A percentile compares a stretch with the other conserved stretches of the same genome.
Conservation (phyloP, 805 yeast genomes). For the Nematodospora valgi region DNA sequence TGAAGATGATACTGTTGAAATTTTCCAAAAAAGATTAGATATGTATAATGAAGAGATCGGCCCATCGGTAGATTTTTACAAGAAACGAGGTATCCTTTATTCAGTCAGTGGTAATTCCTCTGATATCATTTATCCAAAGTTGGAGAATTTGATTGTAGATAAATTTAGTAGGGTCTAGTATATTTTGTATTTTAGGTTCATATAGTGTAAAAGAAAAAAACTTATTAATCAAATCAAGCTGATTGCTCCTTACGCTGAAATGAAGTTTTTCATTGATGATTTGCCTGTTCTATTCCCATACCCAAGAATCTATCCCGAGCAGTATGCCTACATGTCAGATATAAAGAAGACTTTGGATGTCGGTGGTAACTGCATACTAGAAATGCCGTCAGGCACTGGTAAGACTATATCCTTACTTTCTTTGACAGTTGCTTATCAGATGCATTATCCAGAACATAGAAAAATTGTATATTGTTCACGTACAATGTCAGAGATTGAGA, state of each 20-base stretch:
- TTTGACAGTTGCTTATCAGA: conserved; percentile 90
- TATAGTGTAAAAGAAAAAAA: too few relatives aligned
- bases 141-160: conserved; percentile 25
- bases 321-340: conserved; percentile 96
- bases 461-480: conserved; percentile 97
- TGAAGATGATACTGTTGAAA: conserved; percentile 76
- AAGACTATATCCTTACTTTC: conserved; percentile 91
- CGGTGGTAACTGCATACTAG: conserved; percentile 94
- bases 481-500: conserved; percentile 98
- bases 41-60: conserved; percentile 54
- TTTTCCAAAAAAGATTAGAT: conserved; percentile 64
- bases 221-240: too few relatives aligned
- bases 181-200: too few relatives aligned
- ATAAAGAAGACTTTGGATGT: conserved; percentile 90
- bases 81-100: conserved; percentile 38
- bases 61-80: conserved; percentile 67
- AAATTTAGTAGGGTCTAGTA: conserved; percentile 7
- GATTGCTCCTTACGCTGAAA: too few relatives aligned
- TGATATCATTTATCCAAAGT: conserved; percentile 77
- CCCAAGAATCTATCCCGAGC: conserved; percentile 96
- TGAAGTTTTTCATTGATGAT: conserved; percentile 91
- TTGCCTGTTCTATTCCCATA: conserved; percentile 94
- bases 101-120: conserved; percentile 75
- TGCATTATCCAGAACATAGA: conserved; percentile 90
- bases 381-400: conserved; percentile 99